A percentile compares a stretch with the other conserved stretches of the same genome.
Conservation (phyloP, 176 grass and related monocot species). For the barley (Hordeum vulgare) region MorexV3_pseudomolecules_assembly NC_058518.1:155573-156072, state of each 20-base stretch:
- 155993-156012: constrained; percentile 27
- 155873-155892: constrained; percentile 78
- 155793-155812: constrained; percentile 72
- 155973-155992: constrained; percentile 15
- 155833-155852: constrained; percentile 73
- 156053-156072: constrained; percentile 8
- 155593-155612: too few species aligned
- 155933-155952: constrained; percentile 52
- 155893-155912: constrained; percentile 60
- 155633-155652: background rate
- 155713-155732: background rate
- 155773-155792: constrained; percentile 55
- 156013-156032: background rate
- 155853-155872: constrained; percentile 77
- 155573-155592: background rate
- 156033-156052: background rate
- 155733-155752: background rate
- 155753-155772: background rate
- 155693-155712: background rate
- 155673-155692: background rate
- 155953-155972: background rate
- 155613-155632: too few species aligned
- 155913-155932: constrained; percentile 56
- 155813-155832: constrained; percentile 75
- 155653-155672: background rate